Conservation (phyloP, 2,329 filamentous ascomycete species). For the Penicillium sp. region DNA sequence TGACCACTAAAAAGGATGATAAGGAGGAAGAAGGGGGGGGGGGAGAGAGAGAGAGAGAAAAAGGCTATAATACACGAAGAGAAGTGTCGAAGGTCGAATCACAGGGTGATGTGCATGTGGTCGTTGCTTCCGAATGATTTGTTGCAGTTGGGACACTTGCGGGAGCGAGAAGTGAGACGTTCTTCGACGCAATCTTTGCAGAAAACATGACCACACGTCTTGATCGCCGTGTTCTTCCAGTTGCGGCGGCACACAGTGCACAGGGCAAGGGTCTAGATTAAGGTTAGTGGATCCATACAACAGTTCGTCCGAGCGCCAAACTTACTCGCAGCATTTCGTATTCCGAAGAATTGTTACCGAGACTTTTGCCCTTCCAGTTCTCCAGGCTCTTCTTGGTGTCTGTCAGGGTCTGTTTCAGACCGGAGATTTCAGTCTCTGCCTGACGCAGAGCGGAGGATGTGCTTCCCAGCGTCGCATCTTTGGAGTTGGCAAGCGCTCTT, state of each 20-base stretch:
- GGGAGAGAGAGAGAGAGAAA: constrained; percentile 18
- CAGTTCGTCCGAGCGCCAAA: constrained; percentile 23
- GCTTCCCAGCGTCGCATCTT: constrained; percentile 66
- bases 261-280: constrained; percentile 65
- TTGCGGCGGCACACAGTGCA: constrained; percentile 91
- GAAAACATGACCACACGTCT: constrained; percentile 92
- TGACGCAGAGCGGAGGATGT: constrained; percentile 62
- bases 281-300: constrained; percentile 16
- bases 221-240: constrained; percentile 91
- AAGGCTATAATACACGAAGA: constrained; percentile 36
- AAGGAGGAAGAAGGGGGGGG: constrained; percentile 7
- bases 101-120: constrained; percentile 65
- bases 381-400: constrained; percentile 80
- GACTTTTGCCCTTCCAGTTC: constrained; percentile 76
- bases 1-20: constrained; percentile 18
- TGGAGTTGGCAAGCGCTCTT: constrained; percentile 69
- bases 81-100: constrained; percentile 21
- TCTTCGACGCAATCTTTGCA: constrained; percentile 89
- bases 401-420: constrained; percentile 72
- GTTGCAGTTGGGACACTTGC: constrained; percentile 93
- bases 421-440: constrained; percentile 71
- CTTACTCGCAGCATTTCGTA: constrained; percentile 84
- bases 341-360: constrained; percentile 77
- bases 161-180: constrained; percentile 80
- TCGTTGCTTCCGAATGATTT: constrained; percentile 89